Evolutionary conservation across 768 basidiomycete genomes (phyloP).

Genomic region (Auriscalpium vulgare): DNA sequence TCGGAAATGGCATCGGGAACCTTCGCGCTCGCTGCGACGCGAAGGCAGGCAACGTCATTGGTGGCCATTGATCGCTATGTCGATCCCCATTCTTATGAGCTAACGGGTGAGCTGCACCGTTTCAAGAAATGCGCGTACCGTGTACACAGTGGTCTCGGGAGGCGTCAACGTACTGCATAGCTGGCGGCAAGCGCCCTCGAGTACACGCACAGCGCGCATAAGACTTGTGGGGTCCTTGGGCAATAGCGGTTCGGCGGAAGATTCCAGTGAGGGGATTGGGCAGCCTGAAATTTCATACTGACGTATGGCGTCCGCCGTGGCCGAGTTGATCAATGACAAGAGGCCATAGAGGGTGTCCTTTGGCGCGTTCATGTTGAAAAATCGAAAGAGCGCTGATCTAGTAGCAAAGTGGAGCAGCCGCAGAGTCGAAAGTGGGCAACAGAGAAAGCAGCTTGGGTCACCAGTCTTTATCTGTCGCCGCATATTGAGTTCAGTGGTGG

Average conservation of each 20-base stretch:
- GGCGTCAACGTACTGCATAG: slow-evolving; percentile 15
- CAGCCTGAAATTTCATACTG: not conserved
- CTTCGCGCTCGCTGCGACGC: slow-evolving; percentile 26
- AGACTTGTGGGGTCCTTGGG: not conserved
- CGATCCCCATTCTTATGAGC: not conserved
- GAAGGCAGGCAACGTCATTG: slow-evolving; percentile 21
- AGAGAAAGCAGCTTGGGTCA: too few species aligned
- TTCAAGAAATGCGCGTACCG: slow-evolving; percentile 4
- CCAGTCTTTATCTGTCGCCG: too few species aligned
- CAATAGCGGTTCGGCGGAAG: not conserved
- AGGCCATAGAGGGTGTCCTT: too few species aligned
- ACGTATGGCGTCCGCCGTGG: too few species aligned
- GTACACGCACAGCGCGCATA: slow-evolving; percentile 9
- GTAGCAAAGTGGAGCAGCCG: too few species aligned
- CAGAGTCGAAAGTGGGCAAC: too few species aligned
- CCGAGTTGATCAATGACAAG: too few species aligned
- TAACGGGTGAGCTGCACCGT: too few species aligned
- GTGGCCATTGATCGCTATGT: not conserved
- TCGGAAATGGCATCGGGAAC: slow-evolving; percentile 32
- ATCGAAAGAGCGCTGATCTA: too few species aligned
- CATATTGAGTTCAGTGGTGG: too few species aligned
- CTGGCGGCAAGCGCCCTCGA: slow-evolving; percentile 19
- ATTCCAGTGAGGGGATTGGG: not conserved
- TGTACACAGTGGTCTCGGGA: slow-evolving; percentile 12
- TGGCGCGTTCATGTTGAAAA: too few species aligned